Base-by-base conservation (phyloP, 1,284 basidiomycete species). In the Hemileia vastatrix region DNA sequence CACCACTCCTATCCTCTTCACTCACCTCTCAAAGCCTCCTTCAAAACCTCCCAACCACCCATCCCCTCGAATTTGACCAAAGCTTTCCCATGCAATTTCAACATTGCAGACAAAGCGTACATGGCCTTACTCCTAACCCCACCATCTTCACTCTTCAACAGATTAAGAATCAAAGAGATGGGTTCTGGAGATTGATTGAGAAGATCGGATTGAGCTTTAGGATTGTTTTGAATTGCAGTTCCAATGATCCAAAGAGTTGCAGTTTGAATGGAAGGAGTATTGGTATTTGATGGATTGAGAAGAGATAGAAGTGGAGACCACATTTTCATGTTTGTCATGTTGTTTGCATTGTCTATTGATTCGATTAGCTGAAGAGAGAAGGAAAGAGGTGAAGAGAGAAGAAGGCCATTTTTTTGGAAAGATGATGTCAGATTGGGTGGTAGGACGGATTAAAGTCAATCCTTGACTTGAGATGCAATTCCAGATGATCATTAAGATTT, bases 181-280 rank as follows among this genome's bases (percentile, higher is more conserved):
- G 86, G 83, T 6, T 82, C 79, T 48, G 5, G 43, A 32, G 19
- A 33, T 18, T 3, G 6, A 82, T 86, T 70, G 71, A 95, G 89
- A 1, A 86, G 83, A 54, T 83, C 81, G n/a, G n/a, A n/a, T 72
- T 97, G 94, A 0, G 91, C 91, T 57, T 86, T 82, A 3, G 90
- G 87, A 70, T 97, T 98, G 76, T 98, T 97, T 76, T 97, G 93
- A 1, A 94, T 78, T 0, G 94, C 92, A 0, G 94, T 97, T 3
- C 94, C 94, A 18, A 89, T 81, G 6, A 96, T 86, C 94, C 94
- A 97, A 9, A 92, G 80, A 0, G 86, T 84, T 63, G 89, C 85
- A 54, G 82, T 79, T 67, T 84, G 85, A 33, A 96, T n/a, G n/a
- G n/a, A n/a, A n/a, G n/a, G n/a, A n/a, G n/a, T 82, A 8, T 79